A percentile compares a stretch with the other conserved stretches of the same genome.
These are phyloP conservation scores for Leccinum olivaceoglutinosum DNA, from an alignment of 1,284 basidiomycete genomes.

Conservation along the genomic window DNA sequence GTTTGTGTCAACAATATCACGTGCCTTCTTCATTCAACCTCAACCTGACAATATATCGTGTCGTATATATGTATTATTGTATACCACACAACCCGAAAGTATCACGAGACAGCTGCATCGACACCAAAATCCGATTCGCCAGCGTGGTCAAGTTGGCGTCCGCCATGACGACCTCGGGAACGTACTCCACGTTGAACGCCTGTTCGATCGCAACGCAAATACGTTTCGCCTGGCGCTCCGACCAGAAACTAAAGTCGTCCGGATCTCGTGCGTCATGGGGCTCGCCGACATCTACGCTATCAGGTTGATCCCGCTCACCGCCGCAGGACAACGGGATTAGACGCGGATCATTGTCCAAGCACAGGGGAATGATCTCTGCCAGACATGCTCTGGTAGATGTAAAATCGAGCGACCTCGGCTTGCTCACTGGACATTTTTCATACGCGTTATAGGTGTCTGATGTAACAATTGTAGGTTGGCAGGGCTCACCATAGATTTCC, in stretches of 20 bases:
- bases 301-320: constrained; percentile 21
- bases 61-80: neutral
- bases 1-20: too few species aligned
- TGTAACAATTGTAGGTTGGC: neutral
- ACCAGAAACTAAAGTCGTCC: constrained; percentile 96
- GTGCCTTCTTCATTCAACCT: too few species aligned
- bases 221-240: constrained; percentile 80
- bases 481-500: constrained; percentile 76
- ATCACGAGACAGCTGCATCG: constrained; percentile 53
- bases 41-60: neutral
- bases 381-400: constrained; percentile 60
- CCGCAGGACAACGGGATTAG: constrained; percentile 76
- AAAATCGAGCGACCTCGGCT: constrained; percentile 59
- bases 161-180: constrained; percentile 85
- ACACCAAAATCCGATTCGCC: constrained; percentile 79
- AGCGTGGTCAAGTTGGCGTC: constrained; percentile 88
- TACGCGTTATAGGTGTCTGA: constrained; percentile 3
- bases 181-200: constrained; percentile 85
- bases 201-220: constrained; percentile 77
- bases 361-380: constrained; percentile 76
- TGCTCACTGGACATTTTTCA: constrained; percentile 48
- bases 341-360: constrained; percentile 80
- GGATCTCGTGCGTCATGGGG: constrained; percentile 51
- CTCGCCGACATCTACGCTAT: constrained; percentile 9
- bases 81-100: neutral